phyloP scores from a whole-genome alignment of 805 yeast genomes.

The Candida qinlingensis region DNA sequence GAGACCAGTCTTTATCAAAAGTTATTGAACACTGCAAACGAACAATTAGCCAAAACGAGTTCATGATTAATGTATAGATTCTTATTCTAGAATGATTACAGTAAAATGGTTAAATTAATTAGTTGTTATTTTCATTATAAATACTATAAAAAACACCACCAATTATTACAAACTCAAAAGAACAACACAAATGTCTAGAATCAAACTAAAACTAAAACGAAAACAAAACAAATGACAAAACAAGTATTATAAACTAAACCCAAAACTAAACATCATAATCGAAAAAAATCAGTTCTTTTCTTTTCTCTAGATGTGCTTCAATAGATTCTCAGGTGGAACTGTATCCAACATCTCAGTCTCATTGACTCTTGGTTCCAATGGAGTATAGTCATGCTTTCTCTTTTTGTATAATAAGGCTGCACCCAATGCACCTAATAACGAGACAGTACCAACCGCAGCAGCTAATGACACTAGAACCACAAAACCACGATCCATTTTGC shows the following conservation, averaged over 20 bases:
- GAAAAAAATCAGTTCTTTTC: background rate
- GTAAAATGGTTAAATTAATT: too few relatives aligned
- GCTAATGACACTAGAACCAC: slow-evolving; percentile 69
- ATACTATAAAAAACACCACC: background rate
- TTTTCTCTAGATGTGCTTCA: slow-evolving; percentile 27
- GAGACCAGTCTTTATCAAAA: slow-evolving; percentile 16
- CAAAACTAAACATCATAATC: background rate
- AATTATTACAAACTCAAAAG: background rate
- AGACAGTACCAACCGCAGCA: slow-evolving; percentile 49
- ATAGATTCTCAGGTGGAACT: slow-evolving; percentile 54
- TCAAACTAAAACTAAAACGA: background rate
- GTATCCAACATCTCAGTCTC: slow-evolving; percentile 57
- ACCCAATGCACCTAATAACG: slow-evolving; percentile 36
- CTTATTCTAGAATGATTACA: too few relatives aligned
- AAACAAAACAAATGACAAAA: background rate
- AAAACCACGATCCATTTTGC: slow-evolving; percentile 44
- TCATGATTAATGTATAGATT: too few relatives aligned
- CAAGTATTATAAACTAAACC: background rate
- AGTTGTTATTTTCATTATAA: too few relatives aligned
- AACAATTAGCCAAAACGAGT: background rate
- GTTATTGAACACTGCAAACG: background rate
- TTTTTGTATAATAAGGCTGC: slow-evolving; percentile 31
- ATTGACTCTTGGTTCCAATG: slow-evolving; percentile 50
- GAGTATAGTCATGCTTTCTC: slow-evolving; percentile 36
- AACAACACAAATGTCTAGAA: background rate